phyloP scores from a whole-genome alignment of 371 early-diverging fungal species.

The Saksenaea oblongispora region DNA sequence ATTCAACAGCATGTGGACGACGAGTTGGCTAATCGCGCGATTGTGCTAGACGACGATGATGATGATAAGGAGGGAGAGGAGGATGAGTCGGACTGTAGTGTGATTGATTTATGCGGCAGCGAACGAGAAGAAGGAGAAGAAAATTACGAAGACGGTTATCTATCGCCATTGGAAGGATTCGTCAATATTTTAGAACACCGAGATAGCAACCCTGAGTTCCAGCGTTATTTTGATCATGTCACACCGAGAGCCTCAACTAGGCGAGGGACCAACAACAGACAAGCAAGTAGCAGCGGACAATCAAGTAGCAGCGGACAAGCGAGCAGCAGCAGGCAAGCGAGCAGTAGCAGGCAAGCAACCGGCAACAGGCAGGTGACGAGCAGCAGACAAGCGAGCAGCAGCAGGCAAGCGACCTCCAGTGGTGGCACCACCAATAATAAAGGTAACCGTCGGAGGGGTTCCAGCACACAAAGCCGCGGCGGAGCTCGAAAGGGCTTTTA shows the following conservation, averaged over 20 bases:
- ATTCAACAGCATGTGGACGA: background rate
- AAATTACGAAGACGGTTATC: conserved; percentile 2
- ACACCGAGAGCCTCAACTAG: background rate
- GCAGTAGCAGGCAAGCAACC: background rate
- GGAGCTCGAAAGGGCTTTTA: background rate
- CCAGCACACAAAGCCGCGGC: background rate
- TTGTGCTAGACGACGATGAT: background rate
- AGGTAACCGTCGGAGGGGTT: background rate
- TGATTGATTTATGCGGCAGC: background rate
- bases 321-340: too few species aligned
- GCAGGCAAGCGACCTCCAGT: too few species aligned
- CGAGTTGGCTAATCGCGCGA: background rate
- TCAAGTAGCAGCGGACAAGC: too few species aligned
- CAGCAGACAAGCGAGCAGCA: too few species aligned
- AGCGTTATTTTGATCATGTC: background rate
- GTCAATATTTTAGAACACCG: conserved; percentile 4
- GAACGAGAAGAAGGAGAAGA: background rate
- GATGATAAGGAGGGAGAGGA: background rate
- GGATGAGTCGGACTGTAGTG: background rate
- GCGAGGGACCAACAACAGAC: background rate
- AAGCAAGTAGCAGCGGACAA: too few species aligned
- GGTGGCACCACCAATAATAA: background rate
- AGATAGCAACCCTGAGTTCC: background rate
- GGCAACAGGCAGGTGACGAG: background rate
- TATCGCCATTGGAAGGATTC: conserved; percentile 14